phyloP scores from a whole-genome alignment of 345 rosid genomes.

The Eucalyptus sp. region DNA sequence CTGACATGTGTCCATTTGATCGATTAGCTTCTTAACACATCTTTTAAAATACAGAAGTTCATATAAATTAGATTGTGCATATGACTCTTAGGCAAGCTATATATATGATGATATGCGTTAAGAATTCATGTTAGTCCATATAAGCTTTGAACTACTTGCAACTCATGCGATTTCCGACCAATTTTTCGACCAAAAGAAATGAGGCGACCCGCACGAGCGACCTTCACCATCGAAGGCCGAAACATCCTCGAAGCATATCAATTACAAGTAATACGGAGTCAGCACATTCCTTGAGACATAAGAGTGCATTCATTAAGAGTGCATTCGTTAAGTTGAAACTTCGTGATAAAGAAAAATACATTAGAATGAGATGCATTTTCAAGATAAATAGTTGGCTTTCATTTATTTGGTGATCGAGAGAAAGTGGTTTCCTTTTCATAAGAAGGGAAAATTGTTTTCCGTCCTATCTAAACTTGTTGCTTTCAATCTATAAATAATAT shows the following conservation, averaged over 20 bases:
- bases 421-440: not conserved
- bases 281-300: not conserved
- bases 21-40: not conserved
- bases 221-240: not conserved
- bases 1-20: not conserved
- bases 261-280: not conserved
- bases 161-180: not conserved
- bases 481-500: not conserved
- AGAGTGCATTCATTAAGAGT: not conserved
- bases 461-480: accelerated
- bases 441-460: not conserved
- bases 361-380: not conserved
- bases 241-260: not conserved
- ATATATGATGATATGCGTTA: not conserved
- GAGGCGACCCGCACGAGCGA: not conserved
- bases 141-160: not conserved
- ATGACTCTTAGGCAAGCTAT: not conserved
- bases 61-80: not conserved
- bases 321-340: not conserved
- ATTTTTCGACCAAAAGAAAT: not conserved
- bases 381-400: not conserved
- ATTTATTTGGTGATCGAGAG: accelerated
- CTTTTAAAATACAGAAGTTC: too few relatives aligned
- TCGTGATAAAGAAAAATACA: not conserved
- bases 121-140: not conserved